Evolutionary conservation across 2,329 filamentous ascomycete species (phyloP).

Genomic region (Capronia americana): DNA sequence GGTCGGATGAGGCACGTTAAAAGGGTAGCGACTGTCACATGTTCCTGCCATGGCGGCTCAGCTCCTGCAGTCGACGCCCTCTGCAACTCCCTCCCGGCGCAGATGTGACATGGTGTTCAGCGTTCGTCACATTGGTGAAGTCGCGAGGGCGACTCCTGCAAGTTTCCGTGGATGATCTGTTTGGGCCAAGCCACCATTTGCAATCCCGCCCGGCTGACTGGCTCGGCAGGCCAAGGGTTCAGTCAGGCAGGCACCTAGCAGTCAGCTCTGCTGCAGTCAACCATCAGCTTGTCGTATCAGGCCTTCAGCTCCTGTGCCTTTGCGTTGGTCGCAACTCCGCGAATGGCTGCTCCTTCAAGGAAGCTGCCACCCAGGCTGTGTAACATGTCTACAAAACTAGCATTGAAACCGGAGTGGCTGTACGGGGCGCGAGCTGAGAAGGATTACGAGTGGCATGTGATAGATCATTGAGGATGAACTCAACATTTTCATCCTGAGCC

Average conservation of each 20-base stretch:
- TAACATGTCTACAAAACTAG: neutral
- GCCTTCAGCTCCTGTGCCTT: constrained; percentile 6
- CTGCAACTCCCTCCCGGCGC: neutral
- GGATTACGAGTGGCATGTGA: constrained; percentile 7
- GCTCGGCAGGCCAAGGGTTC: neutral
- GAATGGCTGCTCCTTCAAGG: neutral
- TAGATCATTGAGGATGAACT: neutral
- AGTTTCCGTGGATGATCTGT: neutral
- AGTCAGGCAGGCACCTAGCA: neutral
- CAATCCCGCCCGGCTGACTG: neutral
- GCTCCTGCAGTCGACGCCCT: neutral
- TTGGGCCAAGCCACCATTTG: constrained; percentile 3
- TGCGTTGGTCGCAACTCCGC: neutral
- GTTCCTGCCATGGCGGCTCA: constrained; percentile 3
- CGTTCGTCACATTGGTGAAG: constrained; percentile 1
- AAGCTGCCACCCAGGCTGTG: neutral
- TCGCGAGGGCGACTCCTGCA: neutral
- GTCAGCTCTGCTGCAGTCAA: neutral
- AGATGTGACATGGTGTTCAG: constrained; percentile 3
- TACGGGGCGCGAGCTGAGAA: neutral
- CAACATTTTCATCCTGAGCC: neutral
- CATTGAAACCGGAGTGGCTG: neutral
- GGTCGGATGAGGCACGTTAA: neutral
- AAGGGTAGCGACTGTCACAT: neutral
- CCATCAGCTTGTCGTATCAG: constrained; percentile 2